Base-by-base conservation (phyloP, 169 alveolate species). In the Eimeria falciformis region DNA sequence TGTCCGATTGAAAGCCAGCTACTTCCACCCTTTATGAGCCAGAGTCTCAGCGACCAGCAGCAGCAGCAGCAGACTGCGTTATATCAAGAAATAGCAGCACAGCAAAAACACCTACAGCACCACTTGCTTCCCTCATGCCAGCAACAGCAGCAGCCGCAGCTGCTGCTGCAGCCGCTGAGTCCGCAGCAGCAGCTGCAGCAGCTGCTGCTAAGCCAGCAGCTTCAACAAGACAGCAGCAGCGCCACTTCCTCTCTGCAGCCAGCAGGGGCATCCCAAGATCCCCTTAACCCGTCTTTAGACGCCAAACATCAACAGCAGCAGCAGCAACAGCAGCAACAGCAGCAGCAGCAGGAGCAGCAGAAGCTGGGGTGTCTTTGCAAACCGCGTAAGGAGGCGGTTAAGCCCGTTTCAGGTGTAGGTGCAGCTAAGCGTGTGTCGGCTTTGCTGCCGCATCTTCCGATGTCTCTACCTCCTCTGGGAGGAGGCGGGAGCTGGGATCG, bases 131-230 rank as follows among this genome's bases (percentile, higher is more conserved):
- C 68, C 33, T 12, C 68, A 47, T 17, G 45, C 37, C 65, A 46
- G 69, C 62, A 50, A 14, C n/a, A n/a, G n/a, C 83, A 40, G 58
- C 86, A 77, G 86, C n/a, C 68, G 25, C 68, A 77, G 45, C 69
- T 46, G 33, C 58, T 46, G 45, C 47, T 46, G 17, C 56, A 45
- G 12, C 43, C 83, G 62, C n/a, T 12, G 40, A 68, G 25, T 5
- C 86, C 7, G 50, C 47, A 29, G 53, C 82, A 69, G 69, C 86
- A 77, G 45, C 85, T 45, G 66, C 86, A 77, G 69, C 86, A 77
- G 47, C 86, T 77, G 69, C 6, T 77, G 86, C 58, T 77, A 17
- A 68, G 86, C 69, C 86, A 77, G 46, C 86, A 77, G 23, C 12
- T 77, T 65, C 69, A 77, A 18, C 86, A 68, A 27, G 86, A 77